Evolutionary conservation across 768 basidiomycete species (phyloP).

Genomic region (Termitomyces sp.): DNA sequence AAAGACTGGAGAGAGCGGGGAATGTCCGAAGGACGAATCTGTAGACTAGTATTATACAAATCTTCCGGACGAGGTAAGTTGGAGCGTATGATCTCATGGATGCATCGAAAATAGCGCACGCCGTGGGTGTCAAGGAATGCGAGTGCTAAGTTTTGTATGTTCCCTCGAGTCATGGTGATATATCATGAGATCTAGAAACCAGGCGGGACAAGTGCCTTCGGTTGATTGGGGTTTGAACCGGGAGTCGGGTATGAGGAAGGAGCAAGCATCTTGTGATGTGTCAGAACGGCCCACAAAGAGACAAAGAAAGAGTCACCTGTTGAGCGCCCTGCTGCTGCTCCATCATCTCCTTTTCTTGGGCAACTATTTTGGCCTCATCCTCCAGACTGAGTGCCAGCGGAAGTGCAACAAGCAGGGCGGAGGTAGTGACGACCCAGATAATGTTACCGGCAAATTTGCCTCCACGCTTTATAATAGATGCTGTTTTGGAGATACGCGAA

Average conservation of each 20-base stretch:
- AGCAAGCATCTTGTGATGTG: slow-evolving; percentile 59
- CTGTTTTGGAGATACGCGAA: slow-evolving; percentile 52
- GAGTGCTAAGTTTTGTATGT: slow-evolving; percentile 11
- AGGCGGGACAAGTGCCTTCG: slow-evolving; percentile 72
- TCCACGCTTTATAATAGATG: slow-evolving; percentile 58
- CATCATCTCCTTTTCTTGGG: slow-evolving; percentile 90
- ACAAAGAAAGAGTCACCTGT: slow-evolving; percentile 49
- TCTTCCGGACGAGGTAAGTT: slow-evolving; percentile 4
- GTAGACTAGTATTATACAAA: slow-evolving; percentile 13
- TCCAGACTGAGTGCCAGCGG: slow-evolving; percentile 91
- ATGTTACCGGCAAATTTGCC: slow-evolving; percentile 77
- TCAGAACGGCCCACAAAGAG: slow-evolving; percentile 9
- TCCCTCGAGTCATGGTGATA: slow-evolving; percentile 10
- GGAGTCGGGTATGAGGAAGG: slow-evolving; percentile 52
- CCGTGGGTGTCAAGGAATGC: slow-evolving; percentile 16
- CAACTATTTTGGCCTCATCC: slow-evolving; percentile 91
- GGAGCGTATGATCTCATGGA: slow-evolving; percentile 4
- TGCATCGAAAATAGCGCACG: slow-evolving; percentile 11
- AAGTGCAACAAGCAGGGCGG: slow-evolving; percentile 87
- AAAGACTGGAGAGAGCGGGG: slow-evolving; percentile 4
- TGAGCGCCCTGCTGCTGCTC: slow-evolving; percentile 92
- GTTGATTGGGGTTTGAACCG: slow-evolving; percentile 27
- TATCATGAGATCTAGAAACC: slow-evolving; percentile 55
- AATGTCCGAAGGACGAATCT: slow-evolving; percentile 8
- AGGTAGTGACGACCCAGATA: slow-evolving; percentile 94